Evolutionary conservation across 1,284 basidiomycete genomes (phyloP).

Genomic region (Xerocomus amazonicus): DNA sequence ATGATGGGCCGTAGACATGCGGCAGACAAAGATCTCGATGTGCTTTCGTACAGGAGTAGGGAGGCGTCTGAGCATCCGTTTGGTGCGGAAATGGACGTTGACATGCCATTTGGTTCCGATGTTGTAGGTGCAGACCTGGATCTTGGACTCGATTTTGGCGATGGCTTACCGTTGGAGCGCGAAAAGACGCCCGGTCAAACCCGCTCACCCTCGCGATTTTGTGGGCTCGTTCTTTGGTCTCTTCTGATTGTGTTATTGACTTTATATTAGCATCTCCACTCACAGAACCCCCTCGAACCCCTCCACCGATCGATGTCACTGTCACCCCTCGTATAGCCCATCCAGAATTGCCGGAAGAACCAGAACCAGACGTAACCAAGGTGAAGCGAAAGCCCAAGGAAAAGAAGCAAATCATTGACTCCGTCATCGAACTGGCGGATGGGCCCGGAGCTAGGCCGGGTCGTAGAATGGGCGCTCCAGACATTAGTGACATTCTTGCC

Average conservation of each 20-base stretch:
- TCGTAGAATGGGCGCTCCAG: slow-evolving; percentile 51
- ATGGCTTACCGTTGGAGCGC: slow-evolving; percentile 39
- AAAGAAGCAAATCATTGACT: slow-evolving; percentile 80
- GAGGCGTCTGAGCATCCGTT: slow-evolving; percentile 64
- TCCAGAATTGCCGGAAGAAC: slow-evolving; percentile 32
- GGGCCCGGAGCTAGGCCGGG: slow-evolving; percentile 59
- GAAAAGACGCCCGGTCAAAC: slow-evolving; percentile 57
- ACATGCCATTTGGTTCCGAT: slow-evolving; percentile 50
- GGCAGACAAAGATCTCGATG: slow-evolving; percentile 51
- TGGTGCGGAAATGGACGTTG: slow-evolving; percentile 55
- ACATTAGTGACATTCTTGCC: slow-evolving; percentile 73
- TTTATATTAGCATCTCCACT: slow-evolving; percentile 62
- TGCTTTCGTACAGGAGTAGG: slow-evolving; percentile 58
- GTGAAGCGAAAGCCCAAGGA: slow-evolving; percentile 56
- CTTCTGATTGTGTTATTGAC: slow-evolving; percentile 4
- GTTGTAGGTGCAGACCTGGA: slow-evolving; percentile 58
- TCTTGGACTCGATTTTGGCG: slow-evolving; percentile 70
- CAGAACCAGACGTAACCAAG: slow-evolving; percentile 35
- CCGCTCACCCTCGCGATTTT: slow-evolving; percentile 61
- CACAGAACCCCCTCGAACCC: slow-evolving; percentile 66
- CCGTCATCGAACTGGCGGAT: slow-evolving; percentile 79
- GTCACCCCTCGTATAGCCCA: slow-evolving; percentile 46
- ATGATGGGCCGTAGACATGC: slow-evolving; percentile 46
- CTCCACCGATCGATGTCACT: slow-evolving; percentile 48
- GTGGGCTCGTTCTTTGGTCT: slow-evolving; percentile 41